Evolutionary conservation across 2,329 filamentous ascomycete species (phyloP).

Genomic region (Trichothecium roseum): DNA sequence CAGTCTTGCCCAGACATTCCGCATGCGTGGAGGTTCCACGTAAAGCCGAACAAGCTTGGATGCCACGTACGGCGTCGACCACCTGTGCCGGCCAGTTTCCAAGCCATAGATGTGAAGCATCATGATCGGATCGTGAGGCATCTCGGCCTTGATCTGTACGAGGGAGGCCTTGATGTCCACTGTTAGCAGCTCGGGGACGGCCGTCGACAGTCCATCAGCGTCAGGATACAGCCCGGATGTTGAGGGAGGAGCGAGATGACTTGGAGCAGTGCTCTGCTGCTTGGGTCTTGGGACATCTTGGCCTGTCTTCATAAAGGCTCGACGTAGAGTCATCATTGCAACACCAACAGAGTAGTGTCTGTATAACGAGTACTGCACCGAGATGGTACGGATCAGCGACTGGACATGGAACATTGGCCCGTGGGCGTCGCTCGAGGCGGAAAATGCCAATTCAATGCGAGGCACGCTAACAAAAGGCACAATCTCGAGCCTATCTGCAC

Average conservation of each 20-base stretch:
- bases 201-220: constrained; percentile 21
- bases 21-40: constrained; percentile 76
- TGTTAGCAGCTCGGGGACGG: constrained; percentile 57
- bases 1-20: constrained; percentile 74
- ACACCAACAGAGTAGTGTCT: constrained; percentile 85
- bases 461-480: constrained; percentile 83
- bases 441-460: constrained; percentile 76
- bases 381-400: constrained; percentile 66
- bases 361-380: constrained; percentile 85
- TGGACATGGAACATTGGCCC: constrained; percentile 84
- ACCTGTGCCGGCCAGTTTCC: constrained; percentile 76
- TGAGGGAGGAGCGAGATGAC: constrained; percentile 27
- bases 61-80: constrained; percentile 72
- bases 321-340: constrained; percentile 63
- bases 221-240: constrained; percentile 13
- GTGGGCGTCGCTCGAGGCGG: constrained; percentile 75
- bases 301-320: constrained; percentile 51
- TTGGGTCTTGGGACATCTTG: constrained; percentile 24
- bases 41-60: constrained; percentile 76
- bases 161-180: constrained; percentile 74
- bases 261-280: constrained; percentile 18
- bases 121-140: constrained; percentile 82
- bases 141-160: constrained; percentile 76
- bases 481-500: constrained; percentile 69
- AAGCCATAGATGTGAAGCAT: constrained; percentile 83